Evolutionary conservation across 164 flowering plant species (phyloP).

Genomic region (Cinnamomum chago): DNA sequence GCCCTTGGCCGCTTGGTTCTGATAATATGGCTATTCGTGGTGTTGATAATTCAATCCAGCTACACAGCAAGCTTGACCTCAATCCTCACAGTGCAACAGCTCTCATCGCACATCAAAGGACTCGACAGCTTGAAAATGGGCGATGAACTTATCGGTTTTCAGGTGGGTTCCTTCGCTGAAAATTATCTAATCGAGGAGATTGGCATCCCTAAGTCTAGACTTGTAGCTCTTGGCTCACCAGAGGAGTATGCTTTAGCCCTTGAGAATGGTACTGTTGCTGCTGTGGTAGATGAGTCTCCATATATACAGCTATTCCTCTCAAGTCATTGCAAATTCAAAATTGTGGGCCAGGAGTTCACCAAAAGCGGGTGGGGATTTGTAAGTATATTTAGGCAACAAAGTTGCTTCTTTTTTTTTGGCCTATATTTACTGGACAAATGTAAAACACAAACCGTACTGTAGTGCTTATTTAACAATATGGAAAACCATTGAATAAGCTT

Average conservation of each 20-base stretch:
- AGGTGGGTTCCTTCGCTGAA: slow-evolving; percentile 49
- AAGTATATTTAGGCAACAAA: slow-evolving; percentile 27
- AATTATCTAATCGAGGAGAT: slow-evolving; percentile 42
- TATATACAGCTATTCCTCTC: slow-evolving; percentile 56
- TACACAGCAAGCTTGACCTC: slow-evolving; percentile 45
- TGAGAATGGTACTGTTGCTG: slow-evolving; percentile 40
- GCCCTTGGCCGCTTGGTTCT: slow-evolving; percentile 37
- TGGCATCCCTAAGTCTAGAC: slow-evolving; percentile 38
- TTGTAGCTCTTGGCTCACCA: slow-evolving; percentile 43
- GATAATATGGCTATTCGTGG: slow-evolving; percentile 38
- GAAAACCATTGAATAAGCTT: neutral
- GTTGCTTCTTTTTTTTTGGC: neutral
- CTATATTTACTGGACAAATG: neutral
- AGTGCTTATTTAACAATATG: neutral
- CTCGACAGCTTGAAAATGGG: slow-evolving; percentile 38
- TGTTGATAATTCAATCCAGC: slow-evolving; percentile 36
- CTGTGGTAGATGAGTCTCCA: slow-evolving; percentile 52
- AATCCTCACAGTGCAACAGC: slow-evolving; percentile 40
- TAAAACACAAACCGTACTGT: no score
- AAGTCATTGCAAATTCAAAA: slow-evolving; percentile 37
- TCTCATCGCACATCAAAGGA: slow-evolving; percentile 47
- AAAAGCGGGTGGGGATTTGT: slow-evolving; percentile 69
- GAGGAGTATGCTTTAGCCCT: slow-evolving; percentile 47
- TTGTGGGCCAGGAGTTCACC: slow-evolving; percentile 50
- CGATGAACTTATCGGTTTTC: slow-evolving; percentile 43